A percentile compares a stretch with the other conserved stretches of the same genome.
These are phyloP conservation scores for Lasiodiplodia gonubiensis DNA, from an alignment of 2,329 filamentous ascomycete species.

Conservation along the genomic window DNA sequence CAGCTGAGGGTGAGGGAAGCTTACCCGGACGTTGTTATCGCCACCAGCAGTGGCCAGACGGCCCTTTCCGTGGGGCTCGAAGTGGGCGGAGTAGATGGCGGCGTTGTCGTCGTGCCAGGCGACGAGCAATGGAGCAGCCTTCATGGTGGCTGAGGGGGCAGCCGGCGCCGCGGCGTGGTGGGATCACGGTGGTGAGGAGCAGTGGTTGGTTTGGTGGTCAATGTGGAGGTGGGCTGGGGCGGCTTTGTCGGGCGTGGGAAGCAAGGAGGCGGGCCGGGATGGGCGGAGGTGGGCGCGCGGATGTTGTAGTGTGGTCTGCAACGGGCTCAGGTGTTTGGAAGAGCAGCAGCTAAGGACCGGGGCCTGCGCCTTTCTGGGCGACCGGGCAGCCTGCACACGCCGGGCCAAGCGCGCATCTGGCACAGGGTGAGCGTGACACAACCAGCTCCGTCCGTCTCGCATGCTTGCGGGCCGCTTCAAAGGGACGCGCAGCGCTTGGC, in stretches of 20 bases:
- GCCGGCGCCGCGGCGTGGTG: conserved; percentile 16
- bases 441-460: conserved; percentile 2
- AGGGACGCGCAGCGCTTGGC: conserved; percentile 8
- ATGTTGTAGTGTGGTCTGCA: conserved; percentile 7
- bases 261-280: conserved; percentile 27
- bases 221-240: neutral
- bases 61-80: conserved; percentile 89
- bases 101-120: conserved; percentile 98
- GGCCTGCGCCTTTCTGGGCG: conserved; percentile 18
- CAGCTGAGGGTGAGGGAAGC: conserved; percentile 37
- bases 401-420: neutral
- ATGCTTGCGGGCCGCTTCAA: conserved; percentile 18
- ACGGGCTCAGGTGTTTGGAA: conserved; percentile 20
- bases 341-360: conserved; percentile 14
- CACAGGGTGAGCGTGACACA: conserved; percentile 11
- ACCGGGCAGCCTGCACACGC: neutral
- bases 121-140: conserved; percentile 93
- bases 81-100: conserved; percentile 96
- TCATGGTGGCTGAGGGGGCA: conserved; percentile 65
- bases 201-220: conserved; percentile 1
- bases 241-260: conserved; percentile 8
- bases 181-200: conserved; percentile 2
- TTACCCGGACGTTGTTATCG: conserved; percentile 92
- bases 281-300: conserved; percentile 14
- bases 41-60: conserved; percentile 92